These are phyloP conservation scores for Spathaspora gorwiae DNA, from an alignment of 805 yeast species.

Conservation along the genomic window DNA sequence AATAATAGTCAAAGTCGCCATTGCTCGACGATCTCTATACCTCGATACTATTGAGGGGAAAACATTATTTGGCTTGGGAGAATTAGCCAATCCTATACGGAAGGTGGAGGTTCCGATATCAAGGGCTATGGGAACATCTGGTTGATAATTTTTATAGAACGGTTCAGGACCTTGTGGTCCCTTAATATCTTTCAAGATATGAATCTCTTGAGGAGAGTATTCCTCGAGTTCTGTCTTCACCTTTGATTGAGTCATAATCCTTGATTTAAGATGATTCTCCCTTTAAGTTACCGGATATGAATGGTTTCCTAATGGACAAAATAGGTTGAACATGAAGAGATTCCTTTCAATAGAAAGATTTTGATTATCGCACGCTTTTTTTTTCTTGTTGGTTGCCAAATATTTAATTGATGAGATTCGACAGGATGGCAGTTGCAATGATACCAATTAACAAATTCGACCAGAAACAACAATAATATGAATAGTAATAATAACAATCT, in stretches of 20 bases:
- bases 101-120: conserved; percentile 73
- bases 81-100: conserved; percentile 55
- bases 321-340: no score
- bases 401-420: not conserved
- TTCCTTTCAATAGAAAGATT: no score
- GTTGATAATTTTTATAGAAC: conserved; percentile 43
- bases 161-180: conserved; percentile 41
- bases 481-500: no score
- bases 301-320: no score
- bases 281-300: not conserved
- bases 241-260: conserved; percentile 14
- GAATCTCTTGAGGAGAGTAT: conserved; percentile 39
- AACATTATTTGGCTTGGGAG: conserved; percentile 47
- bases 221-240: conserved; percentile 13
- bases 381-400: not conserved
- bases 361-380: no score
- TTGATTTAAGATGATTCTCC: not conserved
- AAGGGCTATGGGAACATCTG: conserved; percentile 73
- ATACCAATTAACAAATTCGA: no score
- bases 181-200: conserved; percentile 38
- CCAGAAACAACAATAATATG: no score
- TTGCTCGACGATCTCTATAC: conserved; percentile 72
- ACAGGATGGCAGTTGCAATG: no score
- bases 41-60: conserved; percentile 70
- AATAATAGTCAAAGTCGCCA: conserved; percentile 58